Conservation (phyloP, 805 yeast genomes). For the Cyberlindnera xishuangbannaensis region DNA sequence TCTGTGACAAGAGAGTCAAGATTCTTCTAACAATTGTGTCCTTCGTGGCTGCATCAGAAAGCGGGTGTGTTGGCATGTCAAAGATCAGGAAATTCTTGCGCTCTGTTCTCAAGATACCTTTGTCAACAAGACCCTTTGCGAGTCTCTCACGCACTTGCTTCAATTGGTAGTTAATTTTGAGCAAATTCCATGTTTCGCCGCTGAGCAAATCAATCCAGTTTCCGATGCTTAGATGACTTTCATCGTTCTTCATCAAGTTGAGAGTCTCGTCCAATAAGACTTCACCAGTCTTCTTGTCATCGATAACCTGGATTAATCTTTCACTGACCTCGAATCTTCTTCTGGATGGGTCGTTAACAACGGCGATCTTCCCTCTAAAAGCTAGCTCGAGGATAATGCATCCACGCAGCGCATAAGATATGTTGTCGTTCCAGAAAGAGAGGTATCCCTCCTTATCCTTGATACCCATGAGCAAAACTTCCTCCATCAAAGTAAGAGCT, state of each 20-base stretch:
- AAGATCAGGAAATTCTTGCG: slow-evolving; percentile 89
- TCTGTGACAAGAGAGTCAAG: slow-evolving; percentile 59
- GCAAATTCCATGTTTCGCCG: slow-evolving; percentile 96
- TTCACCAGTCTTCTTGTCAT: slow-evolving; percentile 87
- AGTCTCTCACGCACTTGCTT: slow-evolving; percentile 96
- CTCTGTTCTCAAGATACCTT: slow-evolving; percentile 93
- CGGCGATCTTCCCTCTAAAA: slow-evolving; percentile 78
- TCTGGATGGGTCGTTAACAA: slow-evolving; percentile 89
- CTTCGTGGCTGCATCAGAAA: slow-evolving; percentile 80
- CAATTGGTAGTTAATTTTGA: slow-evolving; percentile 91
- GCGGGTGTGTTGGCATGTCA: slow-evolving; percentile 98
- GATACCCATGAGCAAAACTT: slow-evolving; percentile 85
- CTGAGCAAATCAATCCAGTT: slow-evolving; percentile 91
- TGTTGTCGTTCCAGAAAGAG: slow-evolving; percentile 97
- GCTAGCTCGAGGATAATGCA: slow-evolving; percentile 91
- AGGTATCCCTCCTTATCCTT: slow-evolving; percentile 95
- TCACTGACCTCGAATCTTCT: slow-evolving; percentile 84
- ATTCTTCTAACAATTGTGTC: slow-evolving; percentile 74
- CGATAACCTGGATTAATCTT: slow-evolving; percentile 80
- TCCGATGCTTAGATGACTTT: slow-evolving; percentile 68
- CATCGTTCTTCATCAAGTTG: slow-evolving; percentile 82
- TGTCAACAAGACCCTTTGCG: slow-evolving; percentile 95
- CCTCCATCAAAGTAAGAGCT: slow-evolving; percentile 89
- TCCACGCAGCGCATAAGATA: slow-evolving; percentile 93
- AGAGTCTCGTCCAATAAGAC: slow-evolving; percentile 90